Evolutionary conservation across 225 moss, liverwort and hornwort species (phyloP).

Genomic region (Thuidium tamariscinum): DNA sequence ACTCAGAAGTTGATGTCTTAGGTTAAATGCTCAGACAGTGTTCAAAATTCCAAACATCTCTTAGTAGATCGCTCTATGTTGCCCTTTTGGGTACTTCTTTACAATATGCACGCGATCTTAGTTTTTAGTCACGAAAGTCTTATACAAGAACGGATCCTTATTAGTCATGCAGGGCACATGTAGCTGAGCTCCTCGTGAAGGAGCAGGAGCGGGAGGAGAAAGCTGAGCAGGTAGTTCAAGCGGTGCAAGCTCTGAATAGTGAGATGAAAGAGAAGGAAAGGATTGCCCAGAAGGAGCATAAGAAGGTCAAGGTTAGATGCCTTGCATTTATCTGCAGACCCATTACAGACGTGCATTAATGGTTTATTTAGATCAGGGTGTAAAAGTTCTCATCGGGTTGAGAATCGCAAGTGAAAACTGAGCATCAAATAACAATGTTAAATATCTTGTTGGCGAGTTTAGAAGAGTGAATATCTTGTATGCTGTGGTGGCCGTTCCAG

Average conservation of each 20-base stretch:
- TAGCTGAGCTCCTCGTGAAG: conserved; percentile 34
- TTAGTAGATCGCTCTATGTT: neutral
- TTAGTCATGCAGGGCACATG: conserved; percentile 23
- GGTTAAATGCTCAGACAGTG: neutral
- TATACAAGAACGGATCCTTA: neutral
- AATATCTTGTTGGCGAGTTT: neutral
- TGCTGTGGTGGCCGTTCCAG: neutral
- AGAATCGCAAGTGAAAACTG: neutral
- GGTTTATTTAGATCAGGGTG: neutral
- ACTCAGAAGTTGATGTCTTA: neutral
- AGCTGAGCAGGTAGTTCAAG: conserved; percentile 30
- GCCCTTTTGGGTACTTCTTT: neutral
- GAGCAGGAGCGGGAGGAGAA: conserved; percentile 33
- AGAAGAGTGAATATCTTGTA: neutral
- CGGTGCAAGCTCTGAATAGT: conserved; percentile 21
- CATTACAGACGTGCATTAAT: neutral
- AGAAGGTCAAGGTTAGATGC: conserved; percentile 37
- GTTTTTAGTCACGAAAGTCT: neutral
- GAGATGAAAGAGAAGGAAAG: conserved; percentile 41
- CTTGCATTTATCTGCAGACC: neutral
- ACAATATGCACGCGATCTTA: neutral
- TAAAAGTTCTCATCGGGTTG: neutral
- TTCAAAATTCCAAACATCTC: neutral
- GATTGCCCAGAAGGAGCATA: conserved; percentile 28
- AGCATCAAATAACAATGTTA: neutral